Conservation (phyloP, 2,329 filamentous ascomycete genomes). For the Colletotrichum sp. region DNA sequence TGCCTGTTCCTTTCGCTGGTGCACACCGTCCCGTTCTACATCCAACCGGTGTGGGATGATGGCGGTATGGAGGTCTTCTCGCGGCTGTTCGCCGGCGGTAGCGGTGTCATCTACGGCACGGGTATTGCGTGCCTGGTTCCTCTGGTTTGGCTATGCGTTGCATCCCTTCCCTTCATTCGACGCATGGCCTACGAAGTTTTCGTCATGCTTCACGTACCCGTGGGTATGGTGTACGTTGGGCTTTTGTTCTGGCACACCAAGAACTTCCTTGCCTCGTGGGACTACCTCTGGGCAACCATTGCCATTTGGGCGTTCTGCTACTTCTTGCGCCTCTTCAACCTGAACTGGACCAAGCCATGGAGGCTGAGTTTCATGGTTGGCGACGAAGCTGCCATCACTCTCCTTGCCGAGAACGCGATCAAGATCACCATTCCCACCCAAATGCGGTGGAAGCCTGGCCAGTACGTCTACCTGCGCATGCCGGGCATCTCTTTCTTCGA, state of each 20-base stretch:
- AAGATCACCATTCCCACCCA: constrained; percentile 95
- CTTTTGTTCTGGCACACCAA: constrained; percentile 96
- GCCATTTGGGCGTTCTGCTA: constrained; percentile 82
- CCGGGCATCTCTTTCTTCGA: constrained; percentile 89
- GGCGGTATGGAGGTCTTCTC: constrained; percentile 74
- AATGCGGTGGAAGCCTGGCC: constrained; percentile 90
- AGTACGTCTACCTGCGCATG: constrained; percentile 95
- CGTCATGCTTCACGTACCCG: constrained; percentile 80
- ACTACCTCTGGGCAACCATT: constrained; percentile 82
- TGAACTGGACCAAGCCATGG: constrained; percentile 89
- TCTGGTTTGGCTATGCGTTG: constrained; percentile 81
- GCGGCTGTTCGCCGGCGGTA: constrained; percentile 68
- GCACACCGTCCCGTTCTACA: constrained; percentile 87
- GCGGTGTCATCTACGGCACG: constrained; percentile 81
- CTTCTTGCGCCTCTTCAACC: constrained; percentile 75
- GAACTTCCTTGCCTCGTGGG: constrained; percentile 90
- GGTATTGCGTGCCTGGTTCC: constrained; percentile 84
- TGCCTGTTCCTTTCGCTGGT: constrained; percentile 83
- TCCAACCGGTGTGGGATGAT: constrained; percentile 86
- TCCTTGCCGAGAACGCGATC: constrained; percentile 92
- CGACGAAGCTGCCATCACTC: constrained; percentile 87
- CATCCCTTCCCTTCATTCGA: constrained; percentile 81
- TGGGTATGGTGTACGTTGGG: constrained; percentile 79
- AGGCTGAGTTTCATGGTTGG: constrained; percentile 83
- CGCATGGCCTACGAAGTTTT: constrained; percentile 86